Evolutionary conservation across 2,329 filamentous ascomycete genomes (phyloP).

Genomic region (Penicillium sp.): DNA sequence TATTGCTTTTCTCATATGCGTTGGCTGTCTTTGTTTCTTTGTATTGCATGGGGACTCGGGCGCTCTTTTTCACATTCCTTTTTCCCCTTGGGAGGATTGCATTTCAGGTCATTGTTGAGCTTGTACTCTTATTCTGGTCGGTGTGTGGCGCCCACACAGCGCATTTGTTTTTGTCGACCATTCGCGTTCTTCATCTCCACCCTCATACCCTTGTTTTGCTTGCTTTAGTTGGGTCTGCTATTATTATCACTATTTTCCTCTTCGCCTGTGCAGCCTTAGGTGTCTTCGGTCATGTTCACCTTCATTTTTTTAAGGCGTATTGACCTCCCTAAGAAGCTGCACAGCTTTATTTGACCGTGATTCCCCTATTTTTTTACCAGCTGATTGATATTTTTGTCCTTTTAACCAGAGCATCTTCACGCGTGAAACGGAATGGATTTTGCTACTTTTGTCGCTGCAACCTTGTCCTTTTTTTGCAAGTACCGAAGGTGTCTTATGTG

Average conservation of each 20-base stretch:
- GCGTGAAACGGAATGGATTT: conserved; percentile 27
- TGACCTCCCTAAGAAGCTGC: conserved; percentile 21
- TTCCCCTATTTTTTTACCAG: conserved; percentile 24
- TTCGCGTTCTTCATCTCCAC: conserved; percentile 25
- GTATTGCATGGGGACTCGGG: conserved; percentile 35
- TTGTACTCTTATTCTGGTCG: conserved; percentile 29
- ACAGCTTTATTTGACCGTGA: conserved; percentile 29
- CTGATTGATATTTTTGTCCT: conserved; percentile 22
- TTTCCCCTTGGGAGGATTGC: conserved; percentile 31
- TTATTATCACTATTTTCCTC: conserved; percentile 4
- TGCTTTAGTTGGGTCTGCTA: conserved; percentile 8
- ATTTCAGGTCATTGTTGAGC: conserved; percentile 30
- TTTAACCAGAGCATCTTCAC: conserved; percentile 27
- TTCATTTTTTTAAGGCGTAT: neutral
- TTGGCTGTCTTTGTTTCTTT: conserved; percentile 22
- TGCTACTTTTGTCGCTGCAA: conserved; percentile 13
- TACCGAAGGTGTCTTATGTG: conserved; percentile 10
- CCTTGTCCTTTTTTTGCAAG: conserved; percentile 8
- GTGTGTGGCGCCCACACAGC: conserved; percentile 22
- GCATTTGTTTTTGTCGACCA: conserved; percentile 21
- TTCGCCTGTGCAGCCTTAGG: conserved; percentile 8
- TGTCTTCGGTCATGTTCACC: neutral
- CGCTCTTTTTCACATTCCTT: conserved; percentile 29
- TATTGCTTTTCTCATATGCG: conserved; percentile 15
- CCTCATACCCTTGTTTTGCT: conserved; percentile 36